Evolutionary conservation across 768 basidiomycete genomes (phyloP), one percentile per base, ranked within the genome.

Genomic region (Mycena galopus): DNA sequence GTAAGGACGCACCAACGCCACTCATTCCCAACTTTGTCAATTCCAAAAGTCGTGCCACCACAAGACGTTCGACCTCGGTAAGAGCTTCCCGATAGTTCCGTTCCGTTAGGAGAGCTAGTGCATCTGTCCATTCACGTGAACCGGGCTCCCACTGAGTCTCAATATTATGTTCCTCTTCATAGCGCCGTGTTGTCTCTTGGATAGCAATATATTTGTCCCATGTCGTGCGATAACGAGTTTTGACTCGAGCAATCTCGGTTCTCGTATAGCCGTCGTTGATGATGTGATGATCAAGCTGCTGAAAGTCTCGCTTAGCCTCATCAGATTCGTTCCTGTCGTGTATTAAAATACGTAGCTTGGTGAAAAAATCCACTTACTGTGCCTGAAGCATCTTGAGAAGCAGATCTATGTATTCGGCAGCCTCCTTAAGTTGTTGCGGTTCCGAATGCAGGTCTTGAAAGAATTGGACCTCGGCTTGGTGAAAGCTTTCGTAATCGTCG

Each of bases 1-100:
- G n/a, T n/a, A n/a, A n/a, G n/a, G n/a, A n/a, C 67, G 23, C 17
- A 68, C 67, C 67, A 14, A 68, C 58, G 30, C 67, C 57, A 11
- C 66, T 57, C 66, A 67, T 67, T 8, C 32, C 30, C 3, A 67
- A 19, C 25, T 67, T 67, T 1, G 58, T 60, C 10, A 60, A 2
- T 30, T 67, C 66, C 3, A 67, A n/a, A 5, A 67, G 33, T 0
- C 66, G 57, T 14, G 37, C 10, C 10, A 67, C 57, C 0, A 67
- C 66, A 0, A 67, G 44, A 4, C 66, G 16, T 21, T 67, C 66
- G 16, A 67, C 23, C 17, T 67, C 21, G 30, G 35, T 32, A 0
- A 67, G 2, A 0, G 66, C 66, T 0, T 9, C 42, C 1, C 33
- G 11, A 16, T 67, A 67, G 21, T 12, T 2, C 10, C 65, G 65